Evolutionary conservation across 2,329 filamentous ascomycete genomes (phyloP).

Genomic region (Chaetomium globosum): DNA sequence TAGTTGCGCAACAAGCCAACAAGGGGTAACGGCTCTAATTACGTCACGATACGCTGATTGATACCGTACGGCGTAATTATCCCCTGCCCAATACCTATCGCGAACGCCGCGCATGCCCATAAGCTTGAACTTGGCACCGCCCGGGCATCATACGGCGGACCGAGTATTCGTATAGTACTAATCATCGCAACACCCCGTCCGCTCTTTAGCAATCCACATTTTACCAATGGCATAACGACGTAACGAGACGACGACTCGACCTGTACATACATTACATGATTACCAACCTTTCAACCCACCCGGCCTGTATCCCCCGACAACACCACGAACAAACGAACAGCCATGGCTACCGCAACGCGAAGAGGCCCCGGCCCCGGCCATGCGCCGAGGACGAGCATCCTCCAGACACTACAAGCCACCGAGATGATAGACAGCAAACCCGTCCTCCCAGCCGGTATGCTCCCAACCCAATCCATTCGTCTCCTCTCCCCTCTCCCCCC

Average conservation of each 20-base stretch:
- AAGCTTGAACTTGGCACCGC: slow-evolving; percentile 15
- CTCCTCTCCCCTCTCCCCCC: neutral
- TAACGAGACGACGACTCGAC: slow-evolving; percentile 3
- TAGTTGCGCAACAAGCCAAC: too few species aligned
- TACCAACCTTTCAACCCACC: neutral
- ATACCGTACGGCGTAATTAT: slow-evolving; percentile 9
- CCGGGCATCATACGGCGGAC: neutral
- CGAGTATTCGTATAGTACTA: too few species aligned
- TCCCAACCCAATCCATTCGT: neutral
- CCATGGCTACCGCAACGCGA: slow-evolving; percentile 51
- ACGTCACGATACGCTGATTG: neutral
- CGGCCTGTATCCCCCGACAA: neutral
- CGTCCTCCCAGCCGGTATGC: slow-evolving; percentile 76
- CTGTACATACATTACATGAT: slow-evolving; percentile 7
- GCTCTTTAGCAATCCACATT: neutral
- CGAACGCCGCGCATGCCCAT: slow-evolving; percentile 3
- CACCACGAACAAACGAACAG: neutral
- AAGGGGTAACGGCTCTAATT: neutral
- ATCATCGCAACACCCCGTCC: neutral
- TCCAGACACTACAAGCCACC: slow-evolving; percentile 77
- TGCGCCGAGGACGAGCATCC: slow-evolving; percentile 52
- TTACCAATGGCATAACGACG: slow-evolving; percentile 20
- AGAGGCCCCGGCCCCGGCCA: slow-evolving; percentile 31
- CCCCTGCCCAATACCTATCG: slow-evolving; percentile 2
- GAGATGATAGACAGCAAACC: slow-evolving; percentile 79